Percentiles rank a stretch among this genome's conserved stretches.
Evolutionary conservation across 2,329 filamentous ascomycete genomes (phyloP).

Genomic region (Fusarium mundagurra): DNA sequence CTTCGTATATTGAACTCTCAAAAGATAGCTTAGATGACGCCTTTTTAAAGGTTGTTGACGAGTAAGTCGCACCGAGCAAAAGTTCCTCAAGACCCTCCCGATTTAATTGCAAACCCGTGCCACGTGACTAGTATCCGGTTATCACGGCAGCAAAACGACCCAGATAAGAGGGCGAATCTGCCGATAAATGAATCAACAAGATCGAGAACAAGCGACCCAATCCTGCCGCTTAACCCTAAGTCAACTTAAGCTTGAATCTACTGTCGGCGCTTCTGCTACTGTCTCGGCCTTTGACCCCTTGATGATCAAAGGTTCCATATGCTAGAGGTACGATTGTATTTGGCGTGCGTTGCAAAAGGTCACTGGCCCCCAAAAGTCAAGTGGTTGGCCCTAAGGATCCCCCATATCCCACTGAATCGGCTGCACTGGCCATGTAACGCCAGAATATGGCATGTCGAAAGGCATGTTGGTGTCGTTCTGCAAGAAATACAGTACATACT

Average conservation of each 20-base stretch:
- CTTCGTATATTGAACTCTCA: accelerated
- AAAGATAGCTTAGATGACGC: neutral
- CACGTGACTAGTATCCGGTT: constrained; percentile 11
- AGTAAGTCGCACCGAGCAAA: constrained; percentile 6
- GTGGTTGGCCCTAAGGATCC: neutral
- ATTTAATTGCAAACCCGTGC: neutral
- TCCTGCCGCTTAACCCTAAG: neutral
- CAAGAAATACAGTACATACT: neutral
- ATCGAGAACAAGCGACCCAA: neutral
- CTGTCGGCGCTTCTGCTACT: neutral
- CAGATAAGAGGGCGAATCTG: constrained; percentile 6
- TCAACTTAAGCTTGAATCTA: constrained; percentile 12
- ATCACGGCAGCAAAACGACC: constrained; percentile 8
- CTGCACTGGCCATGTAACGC: neutral
- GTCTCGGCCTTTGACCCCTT: neutral
- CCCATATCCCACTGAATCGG: neutral
- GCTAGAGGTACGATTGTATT: neutral
- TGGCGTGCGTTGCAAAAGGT: neutral
- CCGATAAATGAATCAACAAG: neutral
- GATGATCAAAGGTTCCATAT: neutral
- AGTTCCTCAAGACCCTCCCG: constrained; percentile 6
- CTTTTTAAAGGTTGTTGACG: constrained; percentile 11
- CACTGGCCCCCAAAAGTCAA: neutral
- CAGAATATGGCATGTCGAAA: neutral
- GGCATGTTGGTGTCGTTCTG: neutral